These are phyloP conservation scores for Dendrobium catenatum DNA, from an alignment of 106 monocot species.

Conservation along the genomic window DNA sequence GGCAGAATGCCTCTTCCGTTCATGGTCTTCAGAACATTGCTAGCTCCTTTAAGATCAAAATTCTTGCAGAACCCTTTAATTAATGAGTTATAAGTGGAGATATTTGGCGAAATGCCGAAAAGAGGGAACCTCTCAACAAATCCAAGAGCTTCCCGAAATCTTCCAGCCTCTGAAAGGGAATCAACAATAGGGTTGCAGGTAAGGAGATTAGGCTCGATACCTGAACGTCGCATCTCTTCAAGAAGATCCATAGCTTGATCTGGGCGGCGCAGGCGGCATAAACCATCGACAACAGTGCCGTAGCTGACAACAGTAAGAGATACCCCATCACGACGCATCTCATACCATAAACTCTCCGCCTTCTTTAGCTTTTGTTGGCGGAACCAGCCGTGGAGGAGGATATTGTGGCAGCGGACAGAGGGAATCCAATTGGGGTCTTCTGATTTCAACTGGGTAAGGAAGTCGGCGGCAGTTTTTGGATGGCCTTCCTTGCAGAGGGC, in stretches of 20 bases:
- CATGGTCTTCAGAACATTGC: constrained; percentile 63
- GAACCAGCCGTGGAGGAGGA: constrained; percentile 77
- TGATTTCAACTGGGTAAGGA: background rate
- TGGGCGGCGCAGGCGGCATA: constrained; percentile 50
- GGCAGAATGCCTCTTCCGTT: constrained; percentile 54
- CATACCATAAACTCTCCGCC: constrained; percentile 44
- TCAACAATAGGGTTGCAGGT: constrained; percentile 72
- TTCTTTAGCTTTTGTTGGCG: constrained; percentile 34
- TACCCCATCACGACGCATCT: constrained; percentile 35
- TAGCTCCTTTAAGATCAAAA: constrained; percentile 52
- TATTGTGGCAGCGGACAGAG: constrained; percentile 43
- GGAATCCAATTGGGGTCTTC: constrained; percentile 25
- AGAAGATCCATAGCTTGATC: constrained; percentile 44
- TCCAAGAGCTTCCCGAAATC: constrained; percentile 63
- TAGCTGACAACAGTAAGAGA: constrained; percentile 64
- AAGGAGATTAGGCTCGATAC: constrained; percentile 41
- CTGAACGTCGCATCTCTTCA: constrained; percentile 45
- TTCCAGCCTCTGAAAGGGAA: constrained; percentile 48
- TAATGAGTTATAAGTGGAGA: constrained; percentile 77
- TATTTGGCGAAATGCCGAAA: constrained; percentile 51
- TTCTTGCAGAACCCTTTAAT: constrained; percentile 81
- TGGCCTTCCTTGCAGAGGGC: constrained; percentile 79
- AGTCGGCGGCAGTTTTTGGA: constrained; percentile 34
- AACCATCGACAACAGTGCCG: constrained; percentile 63
- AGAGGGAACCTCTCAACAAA: constrained; percentile 69